Conservation (phyloP, 768 basidiomycete species). For the Lanmaoa rubissima region DNA sequence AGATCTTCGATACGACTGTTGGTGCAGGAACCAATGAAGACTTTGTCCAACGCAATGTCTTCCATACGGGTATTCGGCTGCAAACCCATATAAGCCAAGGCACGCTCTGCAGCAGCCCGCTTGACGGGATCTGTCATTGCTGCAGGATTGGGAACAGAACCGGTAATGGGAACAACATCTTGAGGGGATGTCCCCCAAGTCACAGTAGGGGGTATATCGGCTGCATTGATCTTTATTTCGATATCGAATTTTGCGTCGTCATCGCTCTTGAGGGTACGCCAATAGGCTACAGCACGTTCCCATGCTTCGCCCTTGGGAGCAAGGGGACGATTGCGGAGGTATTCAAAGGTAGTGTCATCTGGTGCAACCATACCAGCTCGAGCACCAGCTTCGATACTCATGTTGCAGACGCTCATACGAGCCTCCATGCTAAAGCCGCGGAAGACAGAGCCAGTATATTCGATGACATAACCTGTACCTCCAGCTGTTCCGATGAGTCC, state of each 20-base stretch:
- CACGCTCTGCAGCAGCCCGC: conserved; percentile 67
- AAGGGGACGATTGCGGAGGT: conserved; percentile 78
- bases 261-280: conserved; percentile 77
- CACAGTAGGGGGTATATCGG: conserved; percentile 85
- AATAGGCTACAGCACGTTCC: conserved; percentile 84
- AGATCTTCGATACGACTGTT: conserved; percentile 94
- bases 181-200: conserved; percentile 95
- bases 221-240: conserved; percentile 75
- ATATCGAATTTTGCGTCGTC: conserved; percentile 82
- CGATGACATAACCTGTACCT: conserved; percentile 88
- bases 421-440: conserved; percentile 86
- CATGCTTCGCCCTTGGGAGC: conserved; percentile 82
- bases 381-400: conserved; percentile 94
- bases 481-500: conserved; percentile 92
- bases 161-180: conserved; percentile 82
- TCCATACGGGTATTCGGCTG: conserved; percentile 75
- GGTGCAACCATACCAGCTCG: conserved; percentile 93
- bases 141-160: conserved; percentile 73
- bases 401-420: conserved; percentile 89
- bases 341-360: conserved; percentile 82
- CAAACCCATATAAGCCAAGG: conserved; percentile 87
- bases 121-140: conserved; percentile 62
- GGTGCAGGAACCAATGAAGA: conserved; percentile 94
- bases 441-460: conserved; percentile 88
- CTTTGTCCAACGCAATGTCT: conserved; percentile 78